Percentiles rank a stretch among this genome's conserved stretches.
These are phyloP conservation scores for Aspergillus uvarum DNA, from an alignment of 2,329 filamentous ascomycete species.

Conservation along the genomic window DNA sequence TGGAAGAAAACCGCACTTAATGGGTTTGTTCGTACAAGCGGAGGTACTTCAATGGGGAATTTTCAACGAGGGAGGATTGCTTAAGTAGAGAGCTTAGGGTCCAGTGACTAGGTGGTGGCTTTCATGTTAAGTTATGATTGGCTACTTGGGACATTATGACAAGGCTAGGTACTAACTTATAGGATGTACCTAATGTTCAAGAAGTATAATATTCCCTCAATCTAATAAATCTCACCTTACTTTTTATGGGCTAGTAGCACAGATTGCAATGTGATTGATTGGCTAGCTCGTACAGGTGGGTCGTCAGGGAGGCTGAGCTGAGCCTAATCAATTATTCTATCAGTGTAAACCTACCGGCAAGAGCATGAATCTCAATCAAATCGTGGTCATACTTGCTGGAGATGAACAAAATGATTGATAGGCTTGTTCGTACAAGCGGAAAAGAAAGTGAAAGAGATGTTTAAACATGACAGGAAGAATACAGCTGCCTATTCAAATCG, in stretches of 20 bases:
- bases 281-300: conserved; percentile 11
- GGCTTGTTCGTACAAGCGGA: conserved; percentile 12
- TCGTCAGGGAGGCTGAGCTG: neutral
- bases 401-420: neutral
- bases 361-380: neutral
- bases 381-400: neutral
- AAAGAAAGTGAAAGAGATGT: neutral
- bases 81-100: no score
- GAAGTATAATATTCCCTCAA: no score
- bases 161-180: no score
- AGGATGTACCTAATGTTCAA: no score
- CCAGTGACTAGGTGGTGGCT: no score
- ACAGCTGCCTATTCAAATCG: neutral
- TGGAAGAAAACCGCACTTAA: neutral
- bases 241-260: neutral
- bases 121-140: no score
- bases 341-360: neutral
- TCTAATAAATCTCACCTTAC: neutral
- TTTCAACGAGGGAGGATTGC: no score
- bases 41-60: neutral
- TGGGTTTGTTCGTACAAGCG: conserved; percentile 1
- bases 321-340: neutral
- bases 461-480: conserved; percentile 1
- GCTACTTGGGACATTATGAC: no score
- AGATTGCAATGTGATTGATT: neutral